These are phyloP conservation scores for Warburgia ugandensis DNA, from an alignment of 164 flowering plant species.

Conservation along the genomic window DNA sequence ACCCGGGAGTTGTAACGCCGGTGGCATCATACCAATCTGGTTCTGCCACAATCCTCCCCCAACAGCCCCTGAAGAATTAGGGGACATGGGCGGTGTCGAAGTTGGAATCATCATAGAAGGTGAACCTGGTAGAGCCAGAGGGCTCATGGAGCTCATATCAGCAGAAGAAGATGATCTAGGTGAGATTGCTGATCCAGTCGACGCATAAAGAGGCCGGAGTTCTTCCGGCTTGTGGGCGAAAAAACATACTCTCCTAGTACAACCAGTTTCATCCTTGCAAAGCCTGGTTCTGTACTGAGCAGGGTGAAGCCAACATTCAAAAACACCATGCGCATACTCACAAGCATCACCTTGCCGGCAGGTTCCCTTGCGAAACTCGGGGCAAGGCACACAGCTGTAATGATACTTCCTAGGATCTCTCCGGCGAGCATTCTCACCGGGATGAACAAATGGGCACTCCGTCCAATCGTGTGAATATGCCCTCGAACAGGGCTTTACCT, in stretches of 20 bases:
- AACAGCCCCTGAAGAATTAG: slow-evolving; percentile 13
- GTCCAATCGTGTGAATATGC: slow-evolving; percentile 77
- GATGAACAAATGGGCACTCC: slow-evolving; percentile 69
- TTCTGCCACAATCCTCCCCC: slow-evolving; percentile 35
- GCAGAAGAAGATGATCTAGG: slow-evolving; percentile 26
- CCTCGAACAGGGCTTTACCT: slow-evolving; percentile 57
- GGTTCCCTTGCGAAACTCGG: slow-evolving; percentile 52
- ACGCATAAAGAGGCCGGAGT: slow-evolving; percentile 47
- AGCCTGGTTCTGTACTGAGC: slow-evolving; percentile 58
- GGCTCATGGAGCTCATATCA: slow-evolving; percentile 7
- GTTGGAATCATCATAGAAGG: slow-evolving; percentile 31
- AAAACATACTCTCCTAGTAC: slow-evolving; percentile 49
- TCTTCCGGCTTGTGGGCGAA: slow-evolving; percentile 58
- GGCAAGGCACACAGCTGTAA: slow-evolving; percentile 68
- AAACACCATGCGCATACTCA: slow-evolving; percentile 70
- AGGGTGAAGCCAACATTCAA: slow-evolving; percentile 71
- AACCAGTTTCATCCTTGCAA: slow-evolving; percentile 50
- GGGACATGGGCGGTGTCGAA: slow-evolving; percentile 75
- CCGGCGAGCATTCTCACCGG: slow-evolving; percentile 64
- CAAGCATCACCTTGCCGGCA: slow-evolving; percentile 56
- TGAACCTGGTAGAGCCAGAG: slow-evolving; percentile 13
- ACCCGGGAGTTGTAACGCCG: slow-evolving; percentile 70
- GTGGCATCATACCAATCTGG: slow-evolving; percentile 48
- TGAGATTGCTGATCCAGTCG: slow-evolving; percentile 52
- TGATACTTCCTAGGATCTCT: slow-evolving; percentile 58